Evolutionary conservation across 1,139 yeast species (phyloP), one percentile per base, ranked within the genome.

Genomic region (Lodderomyces elongisporus): DNA sequence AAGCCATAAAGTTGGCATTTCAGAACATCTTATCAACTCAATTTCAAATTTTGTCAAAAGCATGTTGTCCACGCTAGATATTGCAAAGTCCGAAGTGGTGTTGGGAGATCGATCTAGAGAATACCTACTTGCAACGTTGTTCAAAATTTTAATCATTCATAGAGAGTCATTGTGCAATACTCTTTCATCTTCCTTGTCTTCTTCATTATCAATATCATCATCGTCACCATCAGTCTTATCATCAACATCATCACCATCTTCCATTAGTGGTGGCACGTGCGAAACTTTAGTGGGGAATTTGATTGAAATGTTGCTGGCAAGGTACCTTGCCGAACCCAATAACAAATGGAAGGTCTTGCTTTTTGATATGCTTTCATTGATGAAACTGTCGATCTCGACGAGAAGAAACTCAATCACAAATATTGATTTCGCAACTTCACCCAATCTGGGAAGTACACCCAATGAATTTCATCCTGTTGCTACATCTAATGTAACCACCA

Each of bases 91-190:
- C 22, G 12, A 9, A 24, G 14, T 7, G 14, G 9, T 7, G 8
- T 10, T n/a, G 14, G 14, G 14, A 7, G 14, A n/a, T n/a, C 26
- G 8, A 13, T 7, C 12, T 6, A 13, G 56, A 5, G 41, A 50
- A 23, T 43, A 48, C 31, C 35, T 56, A 1, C 51, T 64, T 5
- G 58, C 70, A 3, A 60, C 78, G 21, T 65, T 77, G 40, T 62
- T 79, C 36, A 65, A 81, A 42, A 73, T 81, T 8, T 55, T 80
- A 21, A 70, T 80, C 42, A 75, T 81, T 36, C 85, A 80, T 49
- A 74, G 73, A 47, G 51, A 58, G 4, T 52, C 63, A 1, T 46
- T 72, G 20, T 58, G 64, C 3, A n/a, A n/a, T n/a, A n/a, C n/a
- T n/a, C n/a, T n/a, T n/a, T n/a, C n/a, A n/a, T n/a, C n/a, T n/a